A percentile compares a stretch with the other conserved stretches of the same genome.
Conservation (phyloP, 768 basidiomycete genomes). For the Scleroderma citrinum region DNA sequence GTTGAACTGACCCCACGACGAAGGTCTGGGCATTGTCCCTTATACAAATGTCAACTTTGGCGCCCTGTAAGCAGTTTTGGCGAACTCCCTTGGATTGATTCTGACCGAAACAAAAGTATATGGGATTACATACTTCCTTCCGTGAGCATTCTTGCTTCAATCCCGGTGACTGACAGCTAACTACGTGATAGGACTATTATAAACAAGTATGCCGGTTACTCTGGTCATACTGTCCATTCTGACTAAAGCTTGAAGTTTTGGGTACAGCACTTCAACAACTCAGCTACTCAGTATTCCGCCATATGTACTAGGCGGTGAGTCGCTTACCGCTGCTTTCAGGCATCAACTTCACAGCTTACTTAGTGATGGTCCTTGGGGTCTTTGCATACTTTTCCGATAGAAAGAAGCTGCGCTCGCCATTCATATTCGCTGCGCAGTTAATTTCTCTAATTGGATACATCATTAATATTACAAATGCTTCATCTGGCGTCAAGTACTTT, state of each 20-base stretch:
- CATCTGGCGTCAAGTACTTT: conserved; percentile 56
- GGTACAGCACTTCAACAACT: conserved; percentile 45
- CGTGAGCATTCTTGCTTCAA: conserved; percentile 29
- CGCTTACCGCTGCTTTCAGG: conserved; percentile 11
- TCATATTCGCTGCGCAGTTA: conserved; percentile 45
- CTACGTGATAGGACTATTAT: conserved; percentile 6
- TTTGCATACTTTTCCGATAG: conserved; percentile 57
- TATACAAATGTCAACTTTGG: conserved; percentile 52
- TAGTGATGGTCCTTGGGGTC: conserved; percentile 43
- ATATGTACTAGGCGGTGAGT: conserved; percentile 57
- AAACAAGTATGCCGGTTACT: background rate
- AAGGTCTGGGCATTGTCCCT: conserved; percentile 16
- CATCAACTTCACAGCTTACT: background rate
- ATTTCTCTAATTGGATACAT: conserved; percentile 51
- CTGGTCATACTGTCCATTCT: background rate
- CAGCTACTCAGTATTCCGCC: conserved; percentile 63
- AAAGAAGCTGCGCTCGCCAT: conserved; percentile 48
- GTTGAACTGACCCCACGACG: background rate
- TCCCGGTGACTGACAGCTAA: background rate
- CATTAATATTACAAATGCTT: conserved; percentile 52
- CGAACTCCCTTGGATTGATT: background rate
- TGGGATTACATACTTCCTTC: conserved; percentile 60
- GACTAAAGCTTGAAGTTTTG: conserved; percentile 40
- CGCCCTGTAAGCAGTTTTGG: conserved; percentile 42
- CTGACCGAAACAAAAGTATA: conserved; percentile 38